Conservation (phyloP, 1,284 basidiomycete species). For the Hemileia vastatrix region DNA sequence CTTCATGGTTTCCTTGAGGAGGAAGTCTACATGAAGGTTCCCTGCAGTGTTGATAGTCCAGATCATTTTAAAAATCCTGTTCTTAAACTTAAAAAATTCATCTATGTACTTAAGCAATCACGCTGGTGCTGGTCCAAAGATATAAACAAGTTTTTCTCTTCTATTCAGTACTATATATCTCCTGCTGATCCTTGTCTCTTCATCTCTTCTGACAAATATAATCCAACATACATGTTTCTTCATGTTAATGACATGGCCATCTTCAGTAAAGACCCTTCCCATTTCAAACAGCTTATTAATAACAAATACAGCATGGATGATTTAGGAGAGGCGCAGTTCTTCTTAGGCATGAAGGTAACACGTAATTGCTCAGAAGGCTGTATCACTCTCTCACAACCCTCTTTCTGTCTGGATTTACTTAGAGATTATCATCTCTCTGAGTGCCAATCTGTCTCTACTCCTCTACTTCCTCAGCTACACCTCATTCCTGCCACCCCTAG, state of each 20-base stretch:
- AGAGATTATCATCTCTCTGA: background rate
- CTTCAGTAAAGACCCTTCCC: background rate
- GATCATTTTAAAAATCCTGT: too few relatives aligned
- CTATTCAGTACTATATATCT: background rate
- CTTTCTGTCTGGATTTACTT: too few relatives aligned
- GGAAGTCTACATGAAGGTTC: background rate
- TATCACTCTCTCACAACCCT: too few relatives aligned
- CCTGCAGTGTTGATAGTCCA: too few relatives aligned
- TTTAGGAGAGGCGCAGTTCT: background rate
- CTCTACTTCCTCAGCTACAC: background rate
- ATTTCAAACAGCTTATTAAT: background rate
- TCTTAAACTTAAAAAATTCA: background rate
- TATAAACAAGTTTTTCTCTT: background rate
- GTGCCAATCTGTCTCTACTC: background rate
- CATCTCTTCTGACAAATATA: too few relatives aligned
- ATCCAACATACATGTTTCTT: too few relatives aligned
- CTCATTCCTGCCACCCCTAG: background rate
- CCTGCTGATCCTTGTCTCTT: background rate
- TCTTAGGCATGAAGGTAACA: constrained; percentile 1
- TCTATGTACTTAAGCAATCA: background rate
- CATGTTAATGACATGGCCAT: constrained; percentile 5
- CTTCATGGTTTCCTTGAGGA: background rate
- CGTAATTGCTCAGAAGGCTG: background rate
- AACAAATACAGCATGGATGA: background rate
- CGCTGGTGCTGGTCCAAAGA: background rate